A percentile compares a stretch with the other conserved stretches of the same genome.
Evolutionary conservation across 768 basidiomycete species (phyloP).

Genomic region (Hebeloma cylindrosporum): DNA sequence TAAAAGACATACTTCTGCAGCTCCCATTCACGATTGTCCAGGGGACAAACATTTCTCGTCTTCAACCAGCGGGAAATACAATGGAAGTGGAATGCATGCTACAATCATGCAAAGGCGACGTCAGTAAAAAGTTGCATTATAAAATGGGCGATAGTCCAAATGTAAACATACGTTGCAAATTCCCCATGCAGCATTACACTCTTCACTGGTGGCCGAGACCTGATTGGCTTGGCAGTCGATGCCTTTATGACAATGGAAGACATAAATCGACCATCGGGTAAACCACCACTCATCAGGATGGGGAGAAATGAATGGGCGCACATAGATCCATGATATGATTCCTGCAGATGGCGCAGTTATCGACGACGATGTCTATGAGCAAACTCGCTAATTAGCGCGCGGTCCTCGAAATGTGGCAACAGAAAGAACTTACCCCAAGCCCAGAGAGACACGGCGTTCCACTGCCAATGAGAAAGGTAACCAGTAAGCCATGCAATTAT

Average conservation of each 20-base stretch:
- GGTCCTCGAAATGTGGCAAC: constrained; percentile 4
- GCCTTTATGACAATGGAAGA: constrained; percentile 49
- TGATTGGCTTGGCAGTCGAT: constrained; percentile 99
- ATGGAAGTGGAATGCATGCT: constrained; percentile 99
- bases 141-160: not conserved
- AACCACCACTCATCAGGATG: not conserved
- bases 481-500: not conserved
- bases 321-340: constrained; percentile 99
- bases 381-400: constrained; percentile 13
- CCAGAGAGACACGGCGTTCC: constrained; percentile 99
- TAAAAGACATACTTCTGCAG: constrained; percentile 79
- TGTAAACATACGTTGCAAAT: constrained; percentile 82
- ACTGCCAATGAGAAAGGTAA: constrained; percentile 47
- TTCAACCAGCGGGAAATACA: constrained; percentile 99
- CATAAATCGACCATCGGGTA: not conserved
- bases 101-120: constrained; percentile 3
- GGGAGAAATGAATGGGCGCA: constrained; percentile 39
- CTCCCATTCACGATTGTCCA: constrained; percentile 97
- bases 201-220: constrained; percentile 93
- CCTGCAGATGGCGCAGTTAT: constrained; percentile 99
- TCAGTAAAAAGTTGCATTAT: not conserved
- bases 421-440: constrained; percentile 75
- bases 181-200: constrained; percentile 98
- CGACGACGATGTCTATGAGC: constrained; percentile 88
- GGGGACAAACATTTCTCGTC: constrained; percentile 92